Base-by-base conservation (phyloP, 441 rosid genomes). In the Melastoma candidum region DNA sequence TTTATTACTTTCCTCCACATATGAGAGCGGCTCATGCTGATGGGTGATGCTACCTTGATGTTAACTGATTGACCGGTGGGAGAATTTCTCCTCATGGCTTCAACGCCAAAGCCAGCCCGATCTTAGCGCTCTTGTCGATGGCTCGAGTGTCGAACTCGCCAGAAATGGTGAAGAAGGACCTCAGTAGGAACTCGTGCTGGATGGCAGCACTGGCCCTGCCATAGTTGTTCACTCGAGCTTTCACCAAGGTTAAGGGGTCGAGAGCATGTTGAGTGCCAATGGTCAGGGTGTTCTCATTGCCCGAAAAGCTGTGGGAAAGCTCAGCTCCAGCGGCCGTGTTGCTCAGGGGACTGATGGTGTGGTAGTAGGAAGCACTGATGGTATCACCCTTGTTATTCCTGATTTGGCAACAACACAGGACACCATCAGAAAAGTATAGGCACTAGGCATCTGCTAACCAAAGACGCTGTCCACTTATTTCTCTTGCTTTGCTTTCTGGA, bases 301-400 rank as follows among this genome's bases (percentile, higher is more conserved):
- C 62, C 3, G 71, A 56, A 50, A 66, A 71, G 59, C 27, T 56
- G 45, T 60, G 57, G 25, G 50, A 36, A 58, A 70, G 12, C 52
- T 70, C 65, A 24, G 53, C 75, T 26, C 25, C 63, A 4, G 50
- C 68, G 14, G 65, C 45, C 39, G 41, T 66, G 62, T 60, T 59
- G 64, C 46, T 48, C 25, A 60, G 46, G 46, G 29, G 46, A 17
- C 66, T 58, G 13, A 65, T 22, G 1, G 56, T 39, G 52, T 58
- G 65, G 36, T 56, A 39, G 47, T 54, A 66, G 2, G 74, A 65
- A 3, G 62, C 68, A 51, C 54, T 52, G 55, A 55, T 29, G 47
- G 58, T n/a, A 57, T 70, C 68, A 1, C 65, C 68, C 47, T 47
- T 58, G 56, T 66, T 58, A 29, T 59, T 64, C 49, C 71, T 70